Base-by-base conservation (phyloP, 768 basidiomycete species). In the Xanthoconium stramineum region DNA sequence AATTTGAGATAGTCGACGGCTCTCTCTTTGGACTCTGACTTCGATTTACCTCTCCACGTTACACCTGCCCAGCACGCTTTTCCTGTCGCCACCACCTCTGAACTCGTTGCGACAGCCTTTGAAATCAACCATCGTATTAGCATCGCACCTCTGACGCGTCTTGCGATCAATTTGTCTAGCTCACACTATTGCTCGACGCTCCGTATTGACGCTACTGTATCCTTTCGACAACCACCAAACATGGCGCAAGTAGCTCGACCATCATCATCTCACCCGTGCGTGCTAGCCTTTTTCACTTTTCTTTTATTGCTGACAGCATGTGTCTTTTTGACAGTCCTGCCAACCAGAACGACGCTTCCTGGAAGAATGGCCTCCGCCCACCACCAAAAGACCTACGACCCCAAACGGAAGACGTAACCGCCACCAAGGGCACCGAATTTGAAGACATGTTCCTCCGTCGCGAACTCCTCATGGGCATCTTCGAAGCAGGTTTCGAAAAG, bases 391-490 rank as follows among this genome's bases (percentile, higher is more conserved):
- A 99, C 75, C 64, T 79, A 57, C 85, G 96, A 52, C 96, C 96
- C 8, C 96, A 98, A 72, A 99, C 96, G 32, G 94, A 95, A 76
- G 96, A 99, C 77, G 96, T 99, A 55, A 91, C 88, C 29, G 87
- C 86, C 5, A 96, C 93, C 29, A 91, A 94, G 74, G 96, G 96
- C 58, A 80, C 86, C 65, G 94, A 98, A 70, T 99, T 97, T 61
- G 97, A 99, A 76, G 93, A 95, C 69, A 91, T 94, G 86, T 83
- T 77, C 73, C 81, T 96, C 68, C 84, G 89, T 53, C 85, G 96
- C 63, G 96, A 98, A 75, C 86, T 99, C 58, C 85, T 99, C 72
- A 98, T 99, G 96, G 96, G 96, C 67, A 97, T 98, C 72, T 99
- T 95, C 66, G 94, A 98, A 76, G 97, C 95, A 63, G 96, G 96